Base-by-base conservation (phyloP, 1,139 yeast genomes). In the Candida pseudocylindracea region DNA sequence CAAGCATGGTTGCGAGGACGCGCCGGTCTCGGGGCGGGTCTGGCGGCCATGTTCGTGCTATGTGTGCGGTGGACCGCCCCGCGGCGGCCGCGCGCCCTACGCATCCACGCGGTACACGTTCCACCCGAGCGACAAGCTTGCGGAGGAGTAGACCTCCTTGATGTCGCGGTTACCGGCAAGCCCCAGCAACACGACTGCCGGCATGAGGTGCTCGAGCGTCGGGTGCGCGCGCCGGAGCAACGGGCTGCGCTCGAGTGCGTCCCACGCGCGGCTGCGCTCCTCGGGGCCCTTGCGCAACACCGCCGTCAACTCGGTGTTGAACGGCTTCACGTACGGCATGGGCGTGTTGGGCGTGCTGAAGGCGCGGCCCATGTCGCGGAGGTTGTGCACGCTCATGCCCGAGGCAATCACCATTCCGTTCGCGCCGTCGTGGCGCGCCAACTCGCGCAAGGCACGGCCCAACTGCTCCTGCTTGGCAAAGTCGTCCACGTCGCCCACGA, bases 371-470 rank as follows among this genome's bases (percentile, higher is more conserved):
- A 69, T 31, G 38, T 76, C 85, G 29, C 67, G 43, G 32, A 78
- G 56, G 42, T 78, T 78, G 49, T 78, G 92, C 11, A 76, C 91
- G 7, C 79, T 57, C 78, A 75, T 73, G 2, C 92, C 92, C 1
- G 85, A 73, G 36, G 71, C 63, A 4, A 78, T 45, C 4, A 78
- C 42, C 48, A 46, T 54, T 30, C 51, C 78, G 55, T 42, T 64
- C 6, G 20, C 20, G 6, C 20, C 20, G 20, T 15, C 20, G 20
- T 4, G 4, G 20, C 20, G 20, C 20, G 20, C 6, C 57, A 53
- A 43, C 35, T 53, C 45, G 20, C 40, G 42, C 35, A 78, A 52
- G 0, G 55, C 60, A 39, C 63, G 49, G 4, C 92, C 92, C 30
- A 78, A 49, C 39, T 59, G 55, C 45, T 55, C 60, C 41, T 68